Evolutionary conservation across 2,329 filamentous ascomycete genomes (phyloP), one percentile per base, ranked within the genome.

Genomic region (Diaporthe caulivora): DNA sequence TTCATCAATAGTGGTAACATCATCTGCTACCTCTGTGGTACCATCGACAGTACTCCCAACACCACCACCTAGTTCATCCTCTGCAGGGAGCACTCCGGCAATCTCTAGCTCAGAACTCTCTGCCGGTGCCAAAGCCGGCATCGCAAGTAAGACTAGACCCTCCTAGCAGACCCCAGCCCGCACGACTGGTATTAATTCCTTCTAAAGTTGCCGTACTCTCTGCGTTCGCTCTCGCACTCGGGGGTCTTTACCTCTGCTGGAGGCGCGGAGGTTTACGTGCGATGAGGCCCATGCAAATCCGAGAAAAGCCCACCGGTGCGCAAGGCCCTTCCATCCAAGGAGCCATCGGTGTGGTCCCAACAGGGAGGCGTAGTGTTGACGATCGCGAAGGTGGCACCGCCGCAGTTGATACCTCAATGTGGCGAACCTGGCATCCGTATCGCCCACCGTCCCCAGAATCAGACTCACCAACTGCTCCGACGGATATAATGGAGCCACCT

Each of bases 121-220:
- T 44, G 10, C 18, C 6, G 60, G 60, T 18, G 60, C 42, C 29
- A 65, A 65, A 65, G 60, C 60, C 29, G 60, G 60, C 42, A 65
- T 65, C 17, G 60, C 60, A 65, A 65, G 60, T 65, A 51, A 2
- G 60, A 10, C 11, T n/a, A 7, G 40, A 24, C 18, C 4, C 44
- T 26, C 17, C 17, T 11, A 15, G 60, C 44, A 64, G 13, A 24
- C 13, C 8, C n/a, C 18, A n/a, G 34, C 34, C 29, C 13, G 13
- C 31, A 5, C 13, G 49, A 15, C 11, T 21, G 3, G n/a, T 34
- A 51, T 29, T 65, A 6, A 65, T 18, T 13, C 1, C 0, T 18
- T 65, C 1, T 13, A 51, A 11, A 65, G 60, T 65, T 6, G 60
- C 60, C 13, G 60, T 42, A 2, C 26, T 65, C 11, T 49, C 44